Evolutionary conservation across 441 rosid species (phyloP).

Genomic region (Erysimum cheiri): DNA sequence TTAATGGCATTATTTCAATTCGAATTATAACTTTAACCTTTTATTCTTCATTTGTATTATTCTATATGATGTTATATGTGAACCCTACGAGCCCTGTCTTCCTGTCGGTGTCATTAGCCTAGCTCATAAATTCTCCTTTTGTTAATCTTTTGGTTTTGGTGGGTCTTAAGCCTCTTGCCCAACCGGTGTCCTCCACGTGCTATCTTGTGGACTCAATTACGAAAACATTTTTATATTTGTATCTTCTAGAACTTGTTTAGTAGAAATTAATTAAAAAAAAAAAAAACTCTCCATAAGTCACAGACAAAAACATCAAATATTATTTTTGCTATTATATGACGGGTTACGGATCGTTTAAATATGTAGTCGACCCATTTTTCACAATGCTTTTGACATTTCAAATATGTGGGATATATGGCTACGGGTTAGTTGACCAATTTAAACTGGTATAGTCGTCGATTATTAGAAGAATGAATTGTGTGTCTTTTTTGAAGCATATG

Average conservation of each 20-base stretch:
- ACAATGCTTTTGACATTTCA: not conserved
- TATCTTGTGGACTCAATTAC: conserved; percentile 17
- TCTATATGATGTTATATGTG: conserved; percentile 14
- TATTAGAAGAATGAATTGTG: conserved; percentile 4
- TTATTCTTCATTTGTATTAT: not conserved
- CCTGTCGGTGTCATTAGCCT: conserved; percentile 29
- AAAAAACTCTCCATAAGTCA: not conserved
- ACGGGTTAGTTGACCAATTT: not conserved
- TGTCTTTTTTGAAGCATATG: not conserved
- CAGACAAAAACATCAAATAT: conserved; percentile 13
- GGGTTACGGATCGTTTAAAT: not conserved
- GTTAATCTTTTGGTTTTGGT: conserved; percentile 21
- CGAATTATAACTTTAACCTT: not conserved
- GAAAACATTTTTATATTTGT: conserved; percentile 5
- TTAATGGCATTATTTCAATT: not conserved
- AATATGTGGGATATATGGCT: conserved; percentile 2
- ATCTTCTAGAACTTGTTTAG: not conserved
- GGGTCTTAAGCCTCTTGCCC: conserved; percentile 1
- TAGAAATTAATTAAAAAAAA: not conserved
- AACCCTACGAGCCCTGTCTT: conserved; percentile 20
- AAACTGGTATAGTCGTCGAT: not conserved
- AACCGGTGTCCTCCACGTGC: conserved; percentile 7
- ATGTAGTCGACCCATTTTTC: conserved; percentile 4
- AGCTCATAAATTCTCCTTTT: conserved; percentile 6
- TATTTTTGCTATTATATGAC: not conserved